Conservation (phyloP, 1,139 yeast species). For the Waltiozyma sp. region DNA sequence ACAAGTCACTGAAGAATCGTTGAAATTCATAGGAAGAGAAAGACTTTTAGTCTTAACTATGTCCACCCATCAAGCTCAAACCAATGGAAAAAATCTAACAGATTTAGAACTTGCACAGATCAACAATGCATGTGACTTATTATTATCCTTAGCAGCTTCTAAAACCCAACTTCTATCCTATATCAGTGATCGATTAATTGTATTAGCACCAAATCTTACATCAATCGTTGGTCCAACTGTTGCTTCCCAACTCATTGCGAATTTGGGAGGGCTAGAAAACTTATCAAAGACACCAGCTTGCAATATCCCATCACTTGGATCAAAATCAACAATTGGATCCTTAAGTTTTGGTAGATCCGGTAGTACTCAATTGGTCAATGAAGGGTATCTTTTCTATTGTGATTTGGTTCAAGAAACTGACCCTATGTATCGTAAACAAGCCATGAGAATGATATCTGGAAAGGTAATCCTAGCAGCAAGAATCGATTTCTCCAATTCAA, state of each 20-base stretch:
- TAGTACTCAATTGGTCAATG: constrained; percentile 31
- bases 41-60: constrained; percentile 63
- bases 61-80: constrained; percentile 46
- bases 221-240: constrained; percentile 63
- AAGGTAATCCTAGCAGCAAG: constrained; percentile 79
- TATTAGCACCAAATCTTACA: constrained; percentile 71
- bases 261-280: constrained; percentile 61
- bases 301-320: constrained; percentile 72
- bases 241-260: constrained; percentile 64
- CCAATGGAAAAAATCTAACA: constrained; percentile 20
- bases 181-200: constrained; percentile 44
- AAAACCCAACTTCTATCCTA: constrained; percentile 36
- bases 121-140: constrained; percentile 34
- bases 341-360: constrained; percentile 33
- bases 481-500: constrained; percentile 43
- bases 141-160: constrained; percentile 36
- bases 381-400: constrained; percentile 52
- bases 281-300: constrained; percentile 71
- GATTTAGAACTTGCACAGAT: constrained; percentile 31
- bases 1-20: constrained; percentile 21
- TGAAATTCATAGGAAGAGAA: constrained; percentile 41
- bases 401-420: constrained; percentile 44
- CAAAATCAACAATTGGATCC: constrained; percentile 34
- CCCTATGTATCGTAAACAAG: constrained; percentile 51
- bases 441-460: constrained; percentile 70